Percentiles rank a stretch among this genome's conserved stretches.
phyloP scores from a whole-genome alignment of 495 filamentous ascomycete genomes.

The Cryomyces minteri region DNA sequence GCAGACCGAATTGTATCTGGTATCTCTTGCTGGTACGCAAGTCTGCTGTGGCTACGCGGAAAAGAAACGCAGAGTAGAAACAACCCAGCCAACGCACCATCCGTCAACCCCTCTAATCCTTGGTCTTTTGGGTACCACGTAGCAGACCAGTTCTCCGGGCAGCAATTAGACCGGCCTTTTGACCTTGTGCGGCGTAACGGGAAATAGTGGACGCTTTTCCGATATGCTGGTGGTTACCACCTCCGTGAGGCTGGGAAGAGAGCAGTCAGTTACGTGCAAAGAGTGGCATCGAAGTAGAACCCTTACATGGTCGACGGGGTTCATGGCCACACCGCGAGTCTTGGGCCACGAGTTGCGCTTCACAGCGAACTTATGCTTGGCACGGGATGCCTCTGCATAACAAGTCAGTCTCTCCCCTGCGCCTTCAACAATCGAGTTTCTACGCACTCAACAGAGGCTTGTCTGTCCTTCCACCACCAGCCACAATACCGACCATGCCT shows the following conservation, averaged over 20 bases:
- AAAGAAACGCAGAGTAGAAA: too few species aligned
- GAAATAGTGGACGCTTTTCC: constrained; percentile 99
- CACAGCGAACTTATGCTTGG: constrained; percentile 98
- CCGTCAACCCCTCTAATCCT: constrained; percentile 33
- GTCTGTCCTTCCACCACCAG: constrained; percentile 97
- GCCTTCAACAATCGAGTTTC: background rate
- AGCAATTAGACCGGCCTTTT: constrained; percentile 99
- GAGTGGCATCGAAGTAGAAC: background rate
- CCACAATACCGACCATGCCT: constrained; percentile 99
- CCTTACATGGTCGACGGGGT: constrained; percentile 92
- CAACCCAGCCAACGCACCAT: too few species aligned
- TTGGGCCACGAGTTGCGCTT: constrained; percentile 99
- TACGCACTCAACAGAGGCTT: constrained; percentile 82
- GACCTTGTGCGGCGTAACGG: constrained; percentile 89
- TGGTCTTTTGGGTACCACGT: constrained; percentile 98
- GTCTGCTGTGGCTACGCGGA: too few species aligned
- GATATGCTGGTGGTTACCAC: constrained; percentile 99
- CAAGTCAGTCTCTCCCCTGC: constrained; percentile 2
- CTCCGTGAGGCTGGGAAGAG: constrained; percentile 69
- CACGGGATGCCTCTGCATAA: constrained; percentile 75
- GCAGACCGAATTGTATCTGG: too few species aligned
- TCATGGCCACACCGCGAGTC: constrained; percentile 99
- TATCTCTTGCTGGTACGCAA: too few species aligned
- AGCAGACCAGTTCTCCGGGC: constrained; percentile 97
- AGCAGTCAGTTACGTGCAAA: constrained; percentile 17